These are phyloP conservation scores for Blastomyces parvus DNA, from an alignment of 2,329 filamentous ascomycete species.

Conservation along the genomic window DNA sequence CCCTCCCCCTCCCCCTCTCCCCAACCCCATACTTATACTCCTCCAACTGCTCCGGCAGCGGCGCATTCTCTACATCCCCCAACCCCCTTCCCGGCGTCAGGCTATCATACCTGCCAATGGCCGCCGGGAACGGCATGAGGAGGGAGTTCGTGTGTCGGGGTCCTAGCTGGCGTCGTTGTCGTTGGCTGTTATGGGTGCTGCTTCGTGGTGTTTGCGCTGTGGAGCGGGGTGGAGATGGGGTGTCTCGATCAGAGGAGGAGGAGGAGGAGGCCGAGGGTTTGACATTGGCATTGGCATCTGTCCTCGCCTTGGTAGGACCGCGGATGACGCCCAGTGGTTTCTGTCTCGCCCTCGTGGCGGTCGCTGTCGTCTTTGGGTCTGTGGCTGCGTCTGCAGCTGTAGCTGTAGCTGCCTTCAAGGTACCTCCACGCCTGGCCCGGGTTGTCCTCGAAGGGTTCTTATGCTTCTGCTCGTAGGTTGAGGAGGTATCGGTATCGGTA, in stretches of 20 bases:
- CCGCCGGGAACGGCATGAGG: conserved; percentile 2
- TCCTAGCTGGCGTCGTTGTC: not conserved
- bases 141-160: not conserved
- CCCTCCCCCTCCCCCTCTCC: not conserved
- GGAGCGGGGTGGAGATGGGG: not conserved
- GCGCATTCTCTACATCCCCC: conserved; percentile 6
- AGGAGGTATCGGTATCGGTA: not conserved
- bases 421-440: not conserved
- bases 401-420: too few relatives aligned
- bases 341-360: not conserved
- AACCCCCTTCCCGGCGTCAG: not conserved
- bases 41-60: conserved; percentile 4
- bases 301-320: not conserved
- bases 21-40: conserved; percentile 1
- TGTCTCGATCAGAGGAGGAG: too few relatives aligned
- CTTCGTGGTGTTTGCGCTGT: not conserved
- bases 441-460: not conserved
- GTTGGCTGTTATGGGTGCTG: not conserved
- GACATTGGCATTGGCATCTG: too few relatives aligned
- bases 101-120: not conserved
- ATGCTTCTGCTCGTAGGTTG: not conserved
- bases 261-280: too few relatives aligned
- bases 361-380: not conserved
- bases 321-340: not conserved
- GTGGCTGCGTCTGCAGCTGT: not conserved